A percentile compares a stretch with the other conserved stretches of the same genome.
These are phyloP conservation scores for Malassezia slooffiae DNA, from an alignment of 1,284 basidiomycete species.

Conservation along the genomic window DNA sequence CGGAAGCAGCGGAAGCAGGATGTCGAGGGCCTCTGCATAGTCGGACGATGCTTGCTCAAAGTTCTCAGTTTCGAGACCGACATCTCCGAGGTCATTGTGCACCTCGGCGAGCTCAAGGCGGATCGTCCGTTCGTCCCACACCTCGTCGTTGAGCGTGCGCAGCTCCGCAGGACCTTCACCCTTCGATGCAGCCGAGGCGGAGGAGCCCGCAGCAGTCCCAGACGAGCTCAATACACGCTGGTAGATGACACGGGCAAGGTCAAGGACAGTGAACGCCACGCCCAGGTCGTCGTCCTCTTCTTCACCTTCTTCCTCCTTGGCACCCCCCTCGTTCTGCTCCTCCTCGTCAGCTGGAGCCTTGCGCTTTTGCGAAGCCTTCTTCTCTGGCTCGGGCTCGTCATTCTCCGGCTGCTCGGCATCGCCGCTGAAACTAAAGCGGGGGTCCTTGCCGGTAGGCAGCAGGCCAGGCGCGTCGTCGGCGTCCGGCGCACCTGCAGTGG, in stretches of 20 bases:
- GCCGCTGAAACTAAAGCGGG: constrained; percentile 33
- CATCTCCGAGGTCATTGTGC: constrained; percentile 42
- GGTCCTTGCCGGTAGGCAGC: constrained; percentile 14
- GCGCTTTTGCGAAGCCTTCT: constrained; percentile 1
- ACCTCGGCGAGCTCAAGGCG: constrained; percentile 38
- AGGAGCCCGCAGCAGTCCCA: neutral
- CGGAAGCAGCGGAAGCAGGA: constrained; percentile 28
- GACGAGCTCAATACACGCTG: constrained; percentile 21
- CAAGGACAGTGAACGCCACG: constrained; percentile 36
- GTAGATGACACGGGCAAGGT: constrained; percentile 37
- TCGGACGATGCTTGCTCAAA: constrained; percentile 41
- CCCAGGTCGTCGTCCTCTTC: constrained; percentile 34
- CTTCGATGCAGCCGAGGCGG: constrained; percentile 1
- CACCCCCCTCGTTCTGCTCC: neutral
- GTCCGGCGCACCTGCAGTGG: neutral
- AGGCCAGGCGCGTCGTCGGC: neutral
- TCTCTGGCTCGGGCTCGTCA: neutral
- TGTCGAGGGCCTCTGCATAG: constrained; percentile 26
- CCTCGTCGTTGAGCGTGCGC: constrained; percentile 25
- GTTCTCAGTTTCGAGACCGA: constrained; percentile 43
- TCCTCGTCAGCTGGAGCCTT: constrained; percentile 1
- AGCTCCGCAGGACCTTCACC: constrained; percentile 11
- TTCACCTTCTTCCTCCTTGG: constrained; percentile 1
- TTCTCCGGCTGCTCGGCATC: constrained; percentile 32
- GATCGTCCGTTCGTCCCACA: constrained; percentile 20